A percentile compares a stretch with the other conserved stretches of the same genome.
Conservation (phyloP, 352 stramenopile species). For the Globisporangium orthogonon region DNA sequence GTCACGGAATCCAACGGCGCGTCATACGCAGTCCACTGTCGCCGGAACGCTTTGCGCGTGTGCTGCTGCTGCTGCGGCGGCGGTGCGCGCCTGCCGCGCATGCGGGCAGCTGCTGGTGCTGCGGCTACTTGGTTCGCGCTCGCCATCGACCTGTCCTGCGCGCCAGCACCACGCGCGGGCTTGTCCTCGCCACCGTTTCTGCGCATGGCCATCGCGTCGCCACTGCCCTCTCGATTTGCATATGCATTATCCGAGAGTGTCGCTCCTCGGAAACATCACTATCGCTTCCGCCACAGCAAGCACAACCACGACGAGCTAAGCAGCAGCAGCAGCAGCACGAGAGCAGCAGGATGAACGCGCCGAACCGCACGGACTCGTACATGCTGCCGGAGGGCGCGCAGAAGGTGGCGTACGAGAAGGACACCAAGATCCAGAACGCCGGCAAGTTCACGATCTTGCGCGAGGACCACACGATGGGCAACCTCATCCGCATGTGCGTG, state of each 20-base stretch:
- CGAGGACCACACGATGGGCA: conserved; percentile 98
- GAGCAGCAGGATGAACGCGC: conserved; percentile 61
- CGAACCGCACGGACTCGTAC: conserved; percentile 79
- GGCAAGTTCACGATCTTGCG: conserved; percentile 97
- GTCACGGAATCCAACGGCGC: conserved; percentile 17
- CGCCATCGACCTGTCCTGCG: too few relatives aligned
- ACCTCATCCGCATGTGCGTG: conserved; percentile 95
- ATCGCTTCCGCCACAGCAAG: not conserved
- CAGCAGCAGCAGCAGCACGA: not conserved
- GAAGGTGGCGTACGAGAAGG: conserved; percentile 94
- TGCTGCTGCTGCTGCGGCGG: too few relatives aligned
- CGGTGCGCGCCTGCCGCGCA: too few relatives aligned
- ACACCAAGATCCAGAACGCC: conserved; percentile 97
- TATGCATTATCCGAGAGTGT: too few relatives aligned
- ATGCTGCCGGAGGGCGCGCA: conserved; percentile 77
- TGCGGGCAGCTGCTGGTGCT: too few relatives aligned
- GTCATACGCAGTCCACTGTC: conserved; percentile 50
- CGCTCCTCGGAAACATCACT: not conserved
- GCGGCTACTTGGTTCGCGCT: too few relatives aligned
- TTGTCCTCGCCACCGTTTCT: too few relatives aligned
- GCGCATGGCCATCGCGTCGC: too few relatives aligned
- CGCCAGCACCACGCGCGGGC: too few relatives aligned
- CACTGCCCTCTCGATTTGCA: too few relatives aligned
- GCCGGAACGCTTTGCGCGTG: conserved; percentile 7
- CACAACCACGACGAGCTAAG: not conserved